Evolutionary conservation across 805 yeast species (phyloP), one percentile per base, ranked within the genome.

Genomic region (Candida insectorum): DNA sequence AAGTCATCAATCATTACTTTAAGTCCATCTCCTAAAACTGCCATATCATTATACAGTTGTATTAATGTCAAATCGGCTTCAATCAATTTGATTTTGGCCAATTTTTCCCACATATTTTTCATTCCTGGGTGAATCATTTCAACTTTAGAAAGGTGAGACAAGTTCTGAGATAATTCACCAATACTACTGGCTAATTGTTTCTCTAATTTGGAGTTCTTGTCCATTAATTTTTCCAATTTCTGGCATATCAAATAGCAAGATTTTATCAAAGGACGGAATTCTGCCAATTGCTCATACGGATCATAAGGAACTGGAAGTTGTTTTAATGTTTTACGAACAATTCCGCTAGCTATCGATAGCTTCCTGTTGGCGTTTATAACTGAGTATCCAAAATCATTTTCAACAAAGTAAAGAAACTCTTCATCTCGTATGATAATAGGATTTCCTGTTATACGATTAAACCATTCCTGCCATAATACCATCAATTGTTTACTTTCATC

Each of bases 281-380:
- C 83, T 0, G 93, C 88, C 40, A 93, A 69, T 41, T 82, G 93
- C 16, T 74, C 71, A 29, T 79, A 81, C 25, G 86, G 91, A 58
- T 91, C 98, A 49, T 81, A 86, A 1, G 98, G 98, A 2, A 95
- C 85, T 26, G 85, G 81, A 28, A 89, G 71, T 55, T 93, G 98
- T 56, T 93, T 93, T 50, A 93, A 70, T 2, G 97, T 88, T 56
- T 85, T 85, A 32, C 98, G 75, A 42, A 81, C 79, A 16, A 93
- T 56, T 0, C 97, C 98, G 11, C 94, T 79, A 1, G 96, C 95
- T 30, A 76, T 73, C 2, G 75, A 71, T 2, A 74, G 59, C 20
- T 79, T 72, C 28, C 72, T 64, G 26, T 72, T 65, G 47, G 77
- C 73, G 43, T 78, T 81, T 23, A 76, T 73, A 12, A 81, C 84